Base-by-base conservation (phyloP, 2,329 filamentous ascomycete genomes). In the Beauveria sp. region DNA sequence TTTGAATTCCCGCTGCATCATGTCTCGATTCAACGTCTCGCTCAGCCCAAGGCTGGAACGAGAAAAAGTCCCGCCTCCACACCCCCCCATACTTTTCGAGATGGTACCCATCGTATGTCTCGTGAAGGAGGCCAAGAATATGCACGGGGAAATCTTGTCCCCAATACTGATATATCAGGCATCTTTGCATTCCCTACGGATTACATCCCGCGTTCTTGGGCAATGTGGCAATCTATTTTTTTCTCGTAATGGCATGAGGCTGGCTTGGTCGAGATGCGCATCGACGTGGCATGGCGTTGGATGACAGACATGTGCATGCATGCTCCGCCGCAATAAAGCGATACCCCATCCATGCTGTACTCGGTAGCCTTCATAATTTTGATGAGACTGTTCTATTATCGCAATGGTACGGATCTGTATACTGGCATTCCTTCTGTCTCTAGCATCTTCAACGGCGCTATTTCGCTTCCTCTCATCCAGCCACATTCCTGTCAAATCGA, bases 11-110 rank as follows among this genome's bases (percentile, higher is more conserved):
- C 49, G 47, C 34, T 52, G 22, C 34, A 47, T 30, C 46, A 50
- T 58, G 46, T 58, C 56, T 38, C 34, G 12, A 38, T 38, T 38
- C 34, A 38, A 16, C 34, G 14, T 5, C 34, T 58, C 24, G 43
- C 46, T 40, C 57, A 52, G 57, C 40, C 57, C 57, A 6, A 12
- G 49, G 26, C 49, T 53, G 49, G 47, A 60, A 60, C 49, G 56
- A 40, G 16, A n/a, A 20, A n/a, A 22, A 14, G 6, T 45, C 40
- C 55, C 46, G 18, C 46, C 56, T 50, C 46, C 46, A n/a, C 54
- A 57, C 4, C 24, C 40, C 28, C 28, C 8, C 40, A 46, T 34
- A 24, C 22, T 26, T 22, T n/a, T 5, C n/a, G 20, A 16, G 12
- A 16, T 38, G 8, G 14, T 16, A 38, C 5, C 14, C 14, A 38